Conservation (phyloP, 495 filamentous ascomycete genomes). For the Lophium mytilinum region DNA sequence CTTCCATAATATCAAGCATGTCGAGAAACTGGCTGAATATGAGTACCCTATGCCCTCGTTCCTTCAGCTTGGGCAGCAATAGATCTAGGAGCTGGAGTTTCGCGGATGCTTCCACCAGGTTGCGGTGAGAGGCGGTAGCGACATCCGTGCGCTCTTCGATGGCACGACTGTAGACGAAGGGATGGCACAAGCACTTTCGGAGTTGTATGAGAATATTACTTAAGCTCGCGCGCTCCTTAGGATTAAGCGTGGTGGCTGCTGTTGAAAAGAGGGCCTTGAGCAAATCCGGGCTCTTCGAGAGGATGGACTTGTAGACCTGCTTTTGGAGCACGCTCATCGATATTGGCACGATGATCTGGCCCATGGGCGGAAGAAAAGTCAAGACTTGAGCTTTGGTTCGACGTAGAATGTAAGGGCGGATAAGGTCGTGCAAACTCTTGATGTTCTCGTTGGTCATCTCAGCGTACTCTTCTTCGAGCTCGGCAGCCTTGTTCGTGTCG, state of each 20-base stretch:
- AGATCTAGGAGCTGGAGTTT: conserved; percentile 82
- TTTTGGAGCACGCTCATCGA: conserved; percentile 89
- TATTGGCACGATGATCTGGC: conserved; percentile 87
- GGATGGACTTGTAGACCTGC: conserved; percentile 87
- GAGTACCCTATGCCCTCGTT: conserved; percentile 83
- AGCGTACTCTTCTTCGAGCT: conserved; percentile 66
- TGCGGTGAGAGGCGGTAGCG: conserved; percentile 52
- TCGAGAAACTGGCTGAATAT: conserved; percentile 96
- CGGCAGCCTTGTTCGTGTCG: conserved; percentile 54
- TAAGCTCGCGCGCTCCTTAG: conserved; percentile 64
- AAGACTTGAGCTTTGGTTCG: conserved; percentile 87
- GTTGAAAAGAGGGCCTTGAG: conserved; percentile 76
- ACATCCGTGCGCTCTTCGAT: conserved; percentile 71
- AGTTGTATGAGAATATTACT: conserved; percentile 95
- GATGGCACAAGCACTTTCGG: conserved; percentile 89
- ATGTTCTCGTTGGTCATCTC: conserved; percentile 74
- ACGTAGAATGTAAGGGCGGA: conserved; percentile 72
- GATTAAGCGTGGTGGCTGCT: conserved; percentile 41
- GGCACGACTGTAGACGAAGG: conserved; percentile 80
- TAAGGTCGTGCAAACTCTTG: conserved; percentile 67
- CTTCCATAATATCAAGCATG: conserved; percentile 82
- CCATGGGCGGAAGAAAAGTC: conserved; percentile 83
- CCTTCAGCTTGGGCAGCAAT: conserved; percentile 82
- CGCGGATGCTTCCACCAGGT: conserved; percentile 81
- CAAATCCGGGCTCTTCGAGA: conserved; percentile 80